Base-by-base conservation (phyloP, 1,284 basidiomycete species). In the Porodaedalea pini region DNA sequence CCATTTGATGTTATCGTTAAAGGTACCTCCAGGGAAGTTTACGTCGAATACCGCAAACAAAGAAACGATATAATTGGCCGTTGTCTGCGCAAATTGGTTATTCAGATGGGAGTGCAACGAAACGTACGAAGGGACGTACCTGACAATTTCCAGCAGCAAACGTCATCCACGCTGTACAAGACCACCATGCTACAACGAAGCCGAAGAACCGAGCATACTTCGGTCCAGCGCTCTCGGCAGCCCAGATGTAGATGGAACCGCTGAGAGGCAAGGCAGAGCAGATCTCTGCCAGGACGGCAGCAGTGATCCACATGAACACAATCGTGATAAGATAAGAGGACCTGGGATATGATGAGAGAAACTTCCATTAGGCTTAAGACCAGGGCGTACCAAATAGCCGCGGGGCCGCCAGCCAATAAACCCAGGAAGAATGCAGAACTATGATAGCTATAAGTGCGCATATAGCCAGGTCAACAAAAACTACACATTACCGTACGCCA, bases 201-300 rank as follows among this genome's bases (percentile, higher is more conserved):
- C 90, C 92, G 63, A 92, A 82, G 69, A 93, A 87, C 40, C 90
- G 78, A 2, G 83, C 89, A 65, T 90, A 86, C 64, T 89, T 91
- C 11, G 85, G 85, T 2, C 91, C 91, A 3, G 89, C 92, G 63
- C 90, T 90, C 67, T 92, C 91, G 27, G 90, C 91, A 0, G 90
- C 88, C 92, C 92, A 94, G 57, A 92, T 85, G 70, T 94, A 94
- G 69, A 94, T 93, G 6, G 90, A 92, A 6, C 92, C 92, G 56
- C 88, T 91, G 43, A 93, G 71, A 2, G 91, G 91, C 17, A 93
- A 73, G 1, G 90, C 90, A 37, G 90, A 92, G 69, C 90, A 93
- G 47, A 93, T 83, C 68, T 94, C 92, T 21, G 92, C 91, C 31
- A 94, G 75, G 34, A 92, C 86, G 10, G 82, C 84, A 2, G 92